These are phyloP conservation scores for Phytophthora idaei DNA, from an alignment of 352 stramenopile species.

Conservation along the genomic window DNA sequence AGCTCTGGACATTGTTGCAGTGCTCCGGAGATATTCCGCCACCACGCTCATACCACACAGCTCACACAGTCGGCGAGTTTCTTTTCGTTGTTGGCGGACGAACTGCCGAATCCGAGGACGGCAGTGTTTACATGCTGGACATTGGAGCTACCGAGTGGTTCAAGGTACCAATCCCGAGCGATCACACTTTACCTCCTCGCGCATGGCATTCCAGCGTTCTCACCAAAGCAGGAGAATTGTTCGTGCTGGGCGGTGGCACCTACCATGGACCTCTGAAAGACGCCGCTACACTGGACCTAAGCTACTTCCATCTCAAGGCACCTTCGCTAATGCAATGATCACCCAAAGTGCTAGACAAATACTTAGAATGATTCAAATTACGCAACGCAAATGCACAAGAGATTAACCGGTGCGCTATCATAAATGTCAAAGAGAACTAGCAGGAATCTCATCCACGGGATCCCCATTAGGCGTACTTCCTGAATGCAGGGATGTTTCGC, in stretches of 20 bases:
- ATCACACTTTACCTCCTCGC: slow-evolving; percentile 40
- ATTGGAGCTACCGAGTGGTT: slow-evolving; percentile 51
- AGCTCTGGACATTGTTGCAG: slow-evolving; percentile 43
- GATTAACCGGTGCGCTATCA: too few species aligned
- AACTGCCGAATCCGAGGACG: slow-evolving; percentile 49
- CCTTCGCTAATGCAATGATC: not conserved
- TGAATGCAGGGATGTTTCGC: too few species aligned
- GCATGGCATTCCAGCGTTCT: slow-evolving; percentile 77
- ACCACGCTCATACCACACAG: slow-evolving; percentile 73
- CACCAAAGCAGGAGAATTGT: slow-evolving; percentile 37
- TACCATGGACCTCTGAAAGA: slow-evolving; percentile 63
- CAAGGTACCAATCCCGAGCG: slow-evolving; percentile 42
- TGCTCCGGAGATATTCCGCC: slow-evolving; percentile 51
- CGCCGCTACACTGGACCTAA: slow-evolving; percentile 55
- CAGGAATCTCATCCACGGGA: too few species aligned
- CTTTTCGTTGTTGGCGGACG: slow-evolving; percentile 74
- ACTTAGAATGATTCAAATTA: too few species aligned
- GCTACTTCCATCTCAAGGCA: slow-evolving; percentile 35
- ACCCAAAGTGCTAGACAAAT: too few species aligned
- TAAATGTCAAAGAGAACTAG: too few species aligned
- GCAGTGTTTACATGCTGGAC: slow-evolving; percentile 62
- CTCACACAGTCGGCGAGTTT: slow-evolving; percentile 49
- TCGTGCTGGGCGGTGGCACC: slow-evolving; percentile 64
- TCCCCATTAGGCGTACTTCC: too few species aligned
- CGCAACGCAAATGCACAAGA: too few species aligned